Evolutionary conservation across 768 basidiomycete species (phyloP).

Genomic region (Tylopilus sp.): DNA sequence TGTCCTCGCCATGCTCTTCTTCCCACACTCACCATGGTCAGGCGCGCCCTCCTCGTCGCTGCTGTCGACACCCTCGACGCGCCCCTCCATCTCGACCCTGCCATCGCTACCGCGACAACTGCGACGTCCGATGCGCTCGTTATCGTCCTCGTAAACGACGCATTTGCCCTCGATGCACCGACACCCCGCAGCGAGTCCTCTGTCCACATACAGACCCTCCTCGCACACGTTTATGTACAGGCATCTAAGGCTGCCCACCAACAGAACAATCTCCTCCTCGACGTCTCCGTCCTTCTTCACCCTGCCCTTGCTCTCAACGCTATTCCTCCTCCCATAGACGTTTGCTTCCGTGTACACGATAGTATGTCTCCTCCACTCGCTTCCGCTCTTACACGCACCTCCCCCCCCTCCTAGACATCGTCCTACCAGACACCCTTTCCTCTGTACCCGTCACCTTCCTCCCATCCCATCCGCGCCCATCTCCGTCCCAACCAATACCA

Average conservation of each 20-base stretch:
- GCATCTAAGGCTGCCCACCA: slow-evolving; percentile 74
- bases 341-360: slow-evolving; percentile 43
- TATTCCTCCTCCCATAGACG: slow-evolving; percentile 36
- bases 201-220: slow-evolving; percentile 67
- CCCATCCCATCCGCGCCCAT: slow-evolving; percentile 6
- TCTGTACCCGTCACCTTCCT: slow-evolving; percentile 31
- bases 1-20: no score
- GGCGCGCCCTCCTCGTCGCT: slow-evolving; percentile 46
- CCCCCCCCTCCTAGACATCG: slow-evolving; percentile 18
- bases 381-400: slow-evolving; percentile 25
- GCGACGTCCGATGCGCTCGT: slow-evolving; percentile 49
- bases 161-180: slow-evolving; percentile 41
- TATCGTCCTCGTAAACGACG: slow-evolving; percentile 61
- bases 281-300: slow-evolving; percentile 73
- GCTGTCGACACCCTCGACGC: slow-evolving; percentile 46
- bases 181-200: slow-evolving; percentile 50
- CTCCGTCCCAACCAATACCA: not conserved
- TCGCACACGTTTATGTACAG: slow-evolving; percentile 83
- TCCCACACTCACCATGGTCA: slow-evolving; percentile 15
- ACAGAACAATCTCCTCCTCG: slow-evolving; percentile 65
- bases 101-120: slow-evolving; percentile 45
- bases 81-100: slow-evolving; percentile 54
- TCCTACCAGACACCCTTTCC: slow-evolving; percentile 42
- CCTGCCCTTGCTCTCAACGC: slow-evolving; percentile 47
- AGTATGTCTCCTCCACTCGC: slow-evolving; percentile 32